Conservation (phyloP, 352 stramenopile genomes). For the Pythium folliculosum region DNA sequence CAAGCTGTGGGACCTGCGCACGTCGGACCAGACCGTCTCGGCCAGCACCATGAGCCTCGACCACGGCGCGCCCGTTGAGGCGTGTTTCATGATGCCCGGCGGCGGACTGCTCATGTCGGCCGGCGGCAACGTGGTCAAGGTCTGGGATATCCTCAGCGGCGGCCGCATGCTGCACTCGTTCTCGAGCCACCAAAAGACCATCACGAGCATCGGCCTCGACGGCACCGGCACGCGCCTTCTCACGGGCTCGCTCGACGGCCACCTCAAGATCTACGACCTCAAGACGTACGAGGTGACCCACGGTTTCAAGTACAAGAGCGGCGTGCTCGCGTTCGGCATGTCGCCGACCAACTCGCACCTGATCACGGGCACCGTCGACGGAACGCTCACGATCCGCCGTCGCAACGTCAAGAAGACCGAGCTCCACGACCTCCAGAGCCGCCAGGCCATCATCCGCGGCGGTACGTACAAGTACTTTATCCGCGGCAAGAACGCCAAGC, state of each 20-base stretch:
- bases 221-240: slow-evolving; percentile 88
- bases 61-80: slow-evolving; percentile 88
- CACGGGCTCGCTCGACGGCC: slow-evolving; percentile 88
- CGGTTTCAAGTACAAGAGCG: slow-evolving; percentile 87
- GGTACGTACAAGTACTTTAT: slow-evolving; percentile 92
- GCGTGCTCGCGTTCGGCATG: slow-evolving; percentile 82
- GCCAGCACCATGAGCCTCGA: slow-evolving; percentile 60
- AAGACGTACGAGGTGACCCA: slow-evolving; percentile 91
- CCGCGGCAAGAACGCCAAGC: slow-evolving; percentile 85
- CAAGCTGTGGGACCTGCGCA: slow-evolving; percentile 91
- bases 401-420: slow-evolving; percentile 73
- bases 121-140: slow-evolving; percentile 89
- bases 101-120: slow-evolving; percentile 83
- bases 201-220: slow-evolving; percentile 89
- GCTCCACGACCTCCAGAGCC: slow-evolving; percentile 65
- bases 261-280: slow-evolving; percentile 94
- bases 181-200: slow-evolving; percentile 93
- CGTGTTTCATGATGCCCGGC: slow-evolving; percentile 85
- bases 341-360: slow-evolving; percentile 85
- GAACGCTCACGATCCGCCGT: slow-evolving; percentile 80
- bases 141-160: slow-evolving; percentile 92
- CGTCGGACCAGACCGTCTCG: slow-evolving; percentile 62
- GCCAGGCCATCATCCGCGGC: slow-evolving; percentile 72
- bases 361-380: slow-evolving; percentile 74
- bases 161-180: slow-evolving; percentile 88